Evolutionary conservation across 192 early-diverging fungal species (phyloP).

Genomic region (Funneliformis mosseae): DNA sequence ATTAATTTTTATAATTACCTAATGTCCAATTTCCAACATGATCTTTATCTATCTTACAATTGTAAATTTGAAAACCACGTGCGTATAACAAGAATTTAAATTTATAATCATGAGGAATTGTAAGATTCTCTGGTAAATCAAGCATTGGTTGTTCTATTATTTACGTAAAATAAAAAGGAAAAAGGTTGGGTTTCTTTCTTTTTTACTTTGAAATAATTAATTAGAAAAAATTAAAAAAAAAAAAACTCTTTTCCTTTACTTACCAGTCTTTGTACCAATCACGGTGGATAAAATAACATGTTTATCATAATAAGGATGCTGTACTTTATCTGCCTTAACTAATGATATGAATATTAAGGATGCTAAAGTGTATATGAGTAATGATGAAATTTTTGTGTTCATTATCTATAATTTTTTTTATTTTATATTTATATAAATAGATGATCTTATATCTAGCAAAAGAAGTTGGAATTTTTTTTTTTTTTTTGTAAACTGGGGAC

Average conservation of each 20-base stretch:
- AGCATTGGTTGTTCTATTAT: background rate
- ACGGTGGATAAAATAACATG: background rate
- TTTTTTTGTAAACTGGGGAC: too few species aligned
- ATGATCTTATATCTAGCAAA: too few species aligned
- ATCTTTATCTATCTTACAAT: background rate
- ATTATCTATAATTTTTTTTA: background rate
- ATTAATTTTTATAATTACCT: background rate
- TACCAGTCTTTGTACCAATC: background rate
- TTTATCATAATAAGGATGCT: background rate
- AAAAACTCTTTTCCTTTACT: background rate
- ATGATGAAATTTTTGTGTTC: background rate
- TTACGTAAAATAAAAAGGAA: background rate
- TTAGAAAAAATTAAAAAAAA: background rate
- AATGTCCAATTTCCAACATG: slow-evolving; percentile 2
- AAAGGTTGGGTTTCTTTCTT: too few species aligned
- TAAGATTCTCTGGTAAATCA: background rate
- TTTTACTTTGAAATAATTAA: too few species aligned
- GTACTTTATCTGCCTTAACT: background rate
- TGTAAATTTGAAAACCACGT: background rate
- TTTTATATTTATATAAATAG: background rate
- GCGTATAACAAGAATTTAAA: background rate
- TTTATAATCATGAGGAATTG: background rate
- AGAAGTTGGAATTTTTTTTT: too few species aligned
- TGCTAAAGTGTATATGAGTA: background rate
- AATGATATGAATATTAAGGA: background rate